phyloP scores from a whole-genome alignment of 352 stramenopile species.

The Pythium brachiatum region DNA sequence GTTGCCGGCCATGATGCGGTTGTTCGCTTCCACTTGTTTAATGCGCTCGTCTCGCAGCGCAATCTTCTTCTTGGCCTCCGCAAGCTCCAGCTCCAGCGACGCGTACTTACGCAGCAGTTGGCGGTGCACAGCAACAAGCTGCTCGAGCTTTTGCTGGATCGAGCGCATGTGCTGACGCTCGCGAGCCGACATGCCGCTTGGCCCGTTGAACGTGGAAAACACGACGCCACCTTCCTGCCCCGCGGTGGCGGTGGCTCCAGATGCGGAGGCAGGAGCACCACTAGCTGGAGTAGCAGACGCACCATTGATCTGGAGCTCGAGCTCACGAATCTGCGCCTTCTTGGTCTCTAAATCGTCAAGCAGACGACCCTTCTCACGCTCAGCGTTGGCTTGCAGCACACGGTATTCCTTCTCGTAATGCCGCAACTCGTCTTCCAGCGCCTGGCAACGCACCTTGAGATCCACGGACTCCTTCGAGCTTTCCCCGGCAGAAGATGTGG shows the following conservation, averaged over 20 bases:
- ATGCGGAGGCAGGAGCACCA: neutral
- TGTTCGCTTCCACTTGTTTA: conserved; percentile 87
- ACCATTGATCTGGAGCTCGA: conserved; percentile 58
- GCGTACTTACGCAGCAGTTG: conserved; percentile 90
- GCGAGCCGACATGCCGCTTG: conserved; percentile 67
- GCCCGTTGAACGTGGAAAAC: conserved; percentile 20
- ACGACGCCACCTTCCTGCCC: conserved; percentile 1
- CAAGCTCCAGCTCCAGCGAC: conserved; percentile 85
- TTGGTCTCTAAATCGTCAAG: conserved; percentile 73
- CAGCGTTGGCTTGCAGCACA: conserved; percentile 43
- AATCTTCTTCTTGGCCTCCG: conserved; percentile 88
- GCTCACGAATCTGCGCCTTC: conserved; percentile 50
- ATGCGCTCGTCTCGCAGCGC: conserved; percentile 88
- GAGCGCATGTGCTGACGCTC: conserved; percentile 87
- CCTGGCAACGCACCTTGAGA: conserved; percentile 46
- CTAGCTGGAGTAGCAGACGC: conserved; percentile 11
- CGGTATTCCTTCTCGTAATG: conserved; percentile 76
- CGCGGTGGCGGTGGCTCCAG: neutral
- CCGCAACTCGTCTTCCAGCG: conserved; percentile 57
- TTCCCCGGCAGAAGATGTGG: conserved; percentile 29
- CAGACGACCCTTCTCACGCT: conserved; percentile 61
- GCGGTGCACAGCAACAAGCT: conserved; percentile 88
- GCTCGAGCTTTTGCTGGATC: conserved; percentile 90
- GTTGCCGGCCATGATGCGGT: conserved; percentile 84
- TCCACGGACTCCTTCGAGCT: conserved; percentile 44